Evolutionary conservation across 1,284 basidiomycete genomes (phyloP).

Genomic region (Entoloma clypeatum): DNA sequence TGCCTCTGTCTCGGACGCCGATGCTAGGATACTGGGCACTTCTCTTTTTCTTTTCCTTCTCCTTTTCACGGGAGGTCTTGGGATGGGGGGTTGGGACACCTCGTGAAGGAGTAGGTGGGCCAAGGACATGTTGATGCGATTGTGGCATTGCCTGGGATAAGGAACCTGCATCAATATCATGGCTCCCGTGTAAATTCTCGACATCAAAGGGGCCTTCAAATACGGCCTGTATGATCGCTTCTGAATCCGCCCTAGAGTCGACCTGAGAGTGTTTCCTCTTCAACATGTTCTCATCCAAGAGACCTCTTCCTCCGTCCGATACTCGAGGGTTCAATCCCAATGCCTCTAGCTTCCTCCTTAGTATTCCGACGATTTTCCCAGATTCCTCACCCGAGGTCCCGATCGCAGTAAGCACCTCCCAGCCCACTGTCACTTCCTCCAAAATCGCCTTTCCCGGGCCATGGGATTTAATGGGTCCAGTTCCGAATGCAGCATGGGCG

Average conservation of each 20-base stretch:
- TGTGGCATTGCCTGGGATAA: background rate
- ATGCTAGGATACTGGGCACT: slow-evolving; percentile 32
- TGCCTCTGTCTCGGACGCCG: slow-evolving; percentile 42
- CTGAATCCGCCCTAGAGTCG: slow-evolving; percentile 23
- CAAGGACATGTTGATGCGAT: background rate
- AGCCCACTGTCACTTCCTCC: slow-evolving; percentile 45
- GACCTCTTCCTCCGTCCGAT: slow-evolving; percentile 8
- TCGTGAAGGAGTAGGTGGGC: slow-evolving; percentile 8
- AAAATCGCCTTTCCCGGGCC: slow-evolving; percentile 39
- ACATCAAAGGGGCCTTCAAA: slow-evolving; percentile 4
- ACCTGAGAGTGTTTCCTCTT: slow-evolving; percentile 55
- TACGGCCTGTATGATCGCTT: slow-evolving; percentile 1
- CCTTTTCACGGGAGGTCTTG: slow-evolving; percentile 11
- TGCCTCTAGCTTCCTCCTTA: slow-evolving; percentile 37
- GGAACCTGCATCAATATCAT: background rate
- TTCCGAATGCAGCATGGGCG: slow-evolving; percentile 53
- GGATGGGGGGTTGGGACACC: slow-evolving; percentile 16
- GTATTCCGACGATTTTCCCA: slow-evolving; percentile 43
- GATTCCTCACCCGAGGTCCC: slow-evolving; percentile 33
- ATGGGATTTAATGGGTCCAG: slow-evolving; percentile 41
- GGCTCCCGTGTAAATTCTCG: background rate
- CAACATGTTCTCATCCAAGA: slow-evolving; percentile 22
- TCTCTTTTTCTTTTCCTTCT: slow-evolving; percentile 35
- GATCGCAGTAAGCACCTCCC: slow-evolving; percentile 43
- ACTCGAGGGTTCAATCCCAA: slow-evolving; percentile 3